phyloP scores from a whole-genome alignment of 495 filamentous ascomycete genomes.

The Podospora pseudoanserina region DNA sequence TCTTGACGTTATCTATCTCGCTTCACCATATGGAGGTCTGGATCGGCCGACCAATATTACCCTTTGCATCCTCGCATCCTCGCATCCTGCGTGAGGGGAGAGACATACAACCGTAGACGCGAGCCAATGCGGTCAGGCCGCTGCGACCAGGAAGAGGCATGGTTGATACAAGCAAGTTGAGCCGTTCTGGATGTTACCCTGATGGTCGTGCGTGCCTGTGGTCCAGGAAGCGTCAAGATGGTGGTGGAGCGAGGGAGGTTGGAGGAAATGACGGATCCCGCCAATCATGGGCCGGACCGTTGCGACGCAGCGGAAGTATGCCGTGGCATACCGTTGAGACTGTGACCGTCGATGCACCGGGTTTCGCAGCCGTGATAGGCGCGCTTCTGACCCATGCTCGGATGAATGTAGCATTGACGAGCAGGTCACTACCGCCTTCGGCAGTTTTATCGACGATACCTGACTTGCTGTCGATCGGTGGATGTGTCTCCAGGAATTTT shows the following conservation, averaged over 20 bases:
- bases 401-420: slow-evolving; percentile 7
- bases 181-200: neutral
- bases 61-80: neutral
- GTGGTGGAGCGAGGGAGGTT: neutral
- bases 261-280: slow-evolving; percentile 13
- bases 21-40: neutral
- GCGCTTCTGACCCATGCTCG: slow-evolving; percentile 15
- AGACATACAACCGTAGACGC: neutral
- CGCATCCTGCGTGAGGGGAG: neutral
- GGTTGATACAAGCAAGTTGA: neutral
- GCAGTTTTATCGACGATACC: slow-evolving; percentile 12
- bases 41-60: neutral
- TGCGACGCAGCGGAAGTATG: neutral
- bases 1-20: neutral
- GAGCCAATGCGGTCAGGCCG: slow-evolving; percentile 2
- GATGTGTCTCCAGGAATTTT: neutral
- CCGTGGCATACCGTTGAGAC: neutral
- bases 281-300: slow-evolving; percentile 12
- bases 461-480: neutral
- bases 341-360: neutral
- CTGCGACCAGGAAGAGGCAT: neutral
- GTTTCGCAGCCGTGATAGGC: slow-evolving; percentile 14
- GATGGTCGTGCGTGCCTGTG: neutral
- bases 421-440: slow-evolving; percentile 10
- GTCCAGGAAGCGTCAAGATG: neutral